A percentile compares a stretch with the other conserved stretches of the same genome.
These are phyloP conservation scores for Spathaspora arborariae DNA, from an alignment of 805 yeast species.

Conservation along the genomic window DNA sequence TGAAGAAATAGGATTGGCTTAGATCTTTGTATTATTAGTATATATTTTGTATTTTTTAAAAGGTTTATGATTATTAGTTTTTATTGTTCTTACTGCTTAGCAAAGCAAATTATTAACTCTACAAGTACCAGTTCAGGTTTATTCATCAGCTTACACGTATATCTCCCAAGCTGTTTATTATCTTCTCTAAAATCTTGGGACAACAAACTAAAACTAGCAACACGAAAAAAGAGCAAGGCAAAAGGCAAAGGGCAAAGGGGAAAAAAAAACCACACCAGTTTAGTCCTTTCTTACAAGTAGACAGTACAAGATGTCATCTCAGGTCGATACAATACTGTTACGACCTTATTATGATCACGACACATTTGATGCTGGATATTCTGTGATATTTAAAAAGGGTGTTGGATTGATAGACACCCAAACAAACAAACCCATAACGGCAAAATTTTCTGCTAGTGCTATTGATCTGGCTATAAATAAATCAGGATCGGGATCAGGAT, in stretches of 20 bases:
- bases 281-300: background rate
- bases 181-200: too few species aligned
- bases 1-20: constrained; percentile 2
- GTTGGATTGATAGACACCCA: constrained; percentile 53
- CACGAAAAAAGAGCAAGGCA: too few species aligned
- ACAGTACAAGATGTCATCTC: background rate
- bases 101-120: background rate
- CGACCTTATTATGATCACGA: constrained; percentile 75
- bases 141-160: too few species aligned
- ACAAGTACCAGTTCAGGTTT: background rate
- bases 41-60: background rate
- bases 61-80: background rate
- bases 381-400: constrained; percentile 57
- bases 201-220: too few species aligned
- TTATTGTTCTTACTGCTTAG: background rate
- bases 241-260: too few species aligned
- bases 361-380: constrained; percentile 60
- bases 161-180: too few species aligned
- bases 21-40: background rate
- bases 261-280: background rate
- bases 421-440: constrained; percentile 33
- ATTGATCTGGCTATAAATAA: constrained; percentile 11
- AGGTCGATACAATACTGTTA: constrained; percentile 15
- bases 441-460: constrained; percentile 20
- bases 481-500: background rate